Evolutionary conservation across 2,329 filamentous ascomycete species (phyloP), one percentile per base, ranked within the genome.

Genomic region (Aspergillus sp.): DNA sequence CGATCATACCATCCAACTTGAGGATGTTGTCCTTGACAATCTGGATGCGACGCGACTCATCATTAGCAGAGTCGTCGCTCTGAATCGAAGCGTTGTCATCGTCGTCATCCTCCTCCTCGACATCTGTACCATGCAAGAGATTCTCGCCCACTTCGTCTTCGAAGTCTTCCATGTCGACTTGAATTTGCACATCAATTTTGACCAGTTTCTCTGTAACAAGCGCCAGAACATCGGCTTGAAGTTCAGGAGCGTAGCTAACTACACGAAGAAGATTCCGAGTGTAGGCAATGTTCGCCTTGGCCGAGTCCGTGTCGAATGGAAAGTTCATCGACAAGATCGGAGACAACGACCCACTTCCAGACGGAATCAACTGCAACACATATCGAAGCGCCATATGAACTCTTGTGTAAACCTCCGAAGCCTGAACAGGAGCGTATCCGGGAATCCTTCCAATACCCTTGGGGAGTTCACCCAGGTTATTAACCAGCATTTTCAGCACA

Each of bases 111-210:
- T 67, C 70, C 7, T 67, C 75, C 13, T 78, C 73, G 45, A 52
- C 46, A 57, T 53, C 22, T 9, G 73, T 69, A 3, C 75, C 72
- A n/a, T 82, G 77, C 33, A 81, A 74, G 51, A 76, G 69, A 46
- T 83, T 82, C 20, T 90, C 83, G 47, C 89, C 86, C 7, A 89
- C 77, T 47, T 94, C 88, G 53, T 97, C 91, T 53, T 96, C 91
- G 52, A 95, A 74, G 58, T 97, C 90, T 53, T 97, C 90, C 60
- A 97, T 74, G 60, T 97, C 90, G 44, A 90, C 81, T 68, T 96
- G 91, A 67, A 97, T 93, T 64, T 96, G 88, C 1, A 95, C 89
- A 64, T 98, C 93, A 49, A 97, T 88, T 69, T 93, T 93, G 60
- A 97, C 88, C 6, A 97, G 77, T 53, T 88, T 84, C 57, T 91